Evolutionary conservation across 768 basidiomycete species (phyloP), one percentile per base, ranked within the genome.

Genomic region (Trametes cinnabarina): DNA sequence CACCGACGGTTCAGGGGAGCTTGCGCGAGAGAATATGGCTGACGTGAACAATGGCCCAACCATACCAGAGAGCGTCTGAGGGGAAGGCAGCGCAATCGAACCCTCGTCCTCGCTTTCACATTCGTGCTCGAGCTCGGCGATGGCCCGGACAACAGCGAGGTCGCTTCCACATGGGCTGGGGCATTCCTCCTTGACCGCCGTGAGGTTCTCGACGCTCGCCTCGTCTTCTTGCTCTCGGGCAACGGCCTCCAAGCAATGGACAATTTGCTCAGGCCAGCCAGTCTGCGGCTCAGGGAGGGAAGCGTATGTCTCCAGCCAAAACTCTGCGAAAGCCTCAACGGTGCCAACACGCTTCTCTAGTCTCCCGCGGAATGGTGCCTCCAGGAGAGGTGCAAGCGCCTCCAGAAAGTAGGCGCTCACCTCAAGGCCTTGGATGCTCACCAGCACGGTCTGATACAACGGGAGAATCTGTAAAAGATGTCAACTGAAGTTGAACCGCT

Each of bases 391-490:
- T 0, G 76, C 72, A n/a, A 88, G 70, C 1, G 67, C 60, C n/a
- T 77, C 73, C 26, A 90, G 71, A n/a, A 74, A 73, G 7, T 69
- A 64, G 12, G 73, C 39, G 0, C 71, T 73, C 4, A 65, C 66
- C 0, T 82, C 78, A 3, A 86, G 71, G 3, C 73, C 72, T 57
- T 79, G 80, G 30, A 88, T 73, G 51, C 76, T 72, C 51, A 85
- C 63, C 40, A 89, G 66, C 34, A 79, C 71, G 12, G 79, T 82
- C 66, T 88, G 78, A 63, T 90, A 92, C 49, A 90, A 66, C 0
- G 83, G 79, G 14, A 87, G 66, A 55, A 88, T 77, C 86, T 88
- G 58, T 28, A n/a, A 8, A n/a, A 48, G 37, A n/a, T 9, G 10
- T 43, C 15, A 11, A 34, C 42, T 6, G 47, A 39, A 12, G 15